Conservation (phyloP, 768 basidiomycete species). For the Boletellus emodensis region DNA sequence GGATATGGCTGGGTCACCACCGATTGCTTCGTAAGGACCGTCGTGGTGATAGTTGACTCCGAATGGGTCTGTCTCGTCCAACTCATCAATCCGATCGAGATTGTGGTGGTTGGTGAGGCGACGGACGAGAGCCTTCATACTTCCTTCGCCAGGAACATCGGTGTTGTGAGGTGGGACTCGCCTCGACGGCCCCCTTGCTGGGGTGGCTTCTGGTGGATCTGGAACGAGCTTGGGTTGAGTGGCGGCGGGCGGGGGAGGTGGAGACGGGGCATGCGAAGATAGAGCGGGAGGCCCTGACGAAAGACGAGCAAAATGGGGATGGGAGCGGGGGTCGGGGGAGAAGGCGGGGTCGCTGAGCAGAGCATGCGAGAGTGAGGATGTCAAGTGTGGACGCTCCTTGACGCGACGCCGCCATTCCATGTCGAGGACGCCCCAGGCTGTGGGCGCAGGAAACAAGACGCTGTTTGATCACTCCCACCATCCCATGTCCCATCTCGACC, state of each 20-base stretch:
- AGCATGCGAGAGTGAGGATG: slow-evolving; percentile 22
- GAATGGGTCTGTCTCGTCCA: slow-evolving; percentile 72
- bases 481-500: slow-evolving; percentile 16
- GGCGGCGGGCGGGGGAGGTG: neutral
- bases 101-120: slow-evolving; percentile 23
- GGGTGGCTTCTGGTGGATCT: too few relatives aligned
- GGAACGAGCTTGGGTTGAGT: too few relatives aligned
- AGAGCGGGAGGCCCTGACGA: too few relatives aligned
- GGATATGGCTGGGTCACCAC: slow-evolving; percentile 16
- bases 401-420: neutral
- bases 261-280: neutral
- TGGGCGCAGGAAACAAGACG: neutral
- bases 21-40: slow-evolving; percentile 70
- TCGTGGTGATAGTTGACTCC: slow-evolving; percentile 62
- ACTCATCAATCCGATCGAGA: slow-evolving; percentile 72
- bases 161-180: too few relatives aligned
- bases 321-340: slow-evolving; percentile 49
- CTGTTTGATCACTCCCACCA: neutral
- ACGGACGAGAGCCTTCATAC: slow-evolving; percentile 27
- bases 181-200: too few relatives aligned
- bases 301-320: slow-evolving; percentile 37
- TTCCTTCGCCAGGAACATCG: slow-evolving; percentile 8
- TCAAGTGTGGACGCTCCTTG: neutral
- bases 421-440: slow-evolving; percentile 9
- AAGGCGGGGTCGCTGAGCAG: slow-evolving; percentile 55